Percentiles rank a stretch among this genome's conserved stretches.
These are phyloP conservation scores for Thermomucor indicae-seudaticae DNA, from an alignment of 371 early-diverging fungal species.

Conservation along the genomic window DNA sequence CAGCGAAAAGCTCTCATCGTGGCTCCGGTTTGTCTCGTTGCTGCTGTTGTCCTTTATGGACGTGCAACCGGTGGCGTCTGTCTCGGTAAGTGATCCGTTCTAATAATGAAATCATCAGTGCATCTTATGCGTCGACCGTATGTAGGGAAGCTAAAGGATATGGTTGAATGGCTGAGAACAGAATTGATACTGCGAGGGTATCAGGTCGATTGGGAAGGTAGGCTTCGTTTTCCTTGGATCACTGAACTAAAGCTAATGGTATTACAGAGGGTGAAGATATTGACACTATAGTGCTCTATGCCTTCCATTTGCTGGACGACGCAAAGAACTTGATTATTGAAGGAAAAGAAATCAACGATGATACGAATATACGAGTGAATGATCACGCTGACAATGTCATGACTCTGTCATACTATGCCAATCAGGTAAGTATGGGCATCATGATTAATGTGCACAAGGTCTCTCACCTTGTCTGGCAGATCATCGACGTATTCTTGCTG, in stretches of 20 bases:
- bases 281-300: conserved; percentile 31
- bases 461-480: conserved; percentile 1
- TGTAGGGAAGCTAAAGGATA: conserved; percentile 42
- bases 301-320: conserved; percentile 40
- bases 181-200: conserved; percentile 24
- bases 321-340: conserved; percentile 44
- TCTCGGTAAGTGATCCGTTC: conserved; percentile 11
- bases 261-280: conserved; percentile 41
- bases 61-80: conserved; percentile 43
- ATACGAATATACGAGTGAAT: conserved; percentile 45
- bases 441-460: not conserved
- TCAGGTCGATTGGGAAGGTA: conserved; percentile 43
- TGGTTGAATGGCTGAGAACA: conserved; percentile 36
- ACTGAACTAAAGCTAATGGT: no score
- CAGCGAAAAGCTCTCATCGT: conserved; percentile 39
- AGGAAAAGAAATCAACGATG: conserved; percentile 40
- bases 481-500: conserved; percentile 32
- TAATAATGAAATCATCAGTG: not conserved
- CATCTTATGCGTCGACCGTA: no score
- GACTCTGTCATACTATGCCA: conserved; percentile 46
- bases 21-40: conserved; percentile 33
- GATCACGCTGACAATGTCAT: conserved; percentile 52
- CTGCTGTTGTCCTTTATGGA: conserved; percentile 41
- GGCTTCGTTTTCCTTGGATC: no score
- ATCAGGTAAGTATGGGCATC: conserved; percentile 23